phyloP scores from a whole-genome alignment of 441 rosid genomes.

The Adansonia gregorii region DNA sequence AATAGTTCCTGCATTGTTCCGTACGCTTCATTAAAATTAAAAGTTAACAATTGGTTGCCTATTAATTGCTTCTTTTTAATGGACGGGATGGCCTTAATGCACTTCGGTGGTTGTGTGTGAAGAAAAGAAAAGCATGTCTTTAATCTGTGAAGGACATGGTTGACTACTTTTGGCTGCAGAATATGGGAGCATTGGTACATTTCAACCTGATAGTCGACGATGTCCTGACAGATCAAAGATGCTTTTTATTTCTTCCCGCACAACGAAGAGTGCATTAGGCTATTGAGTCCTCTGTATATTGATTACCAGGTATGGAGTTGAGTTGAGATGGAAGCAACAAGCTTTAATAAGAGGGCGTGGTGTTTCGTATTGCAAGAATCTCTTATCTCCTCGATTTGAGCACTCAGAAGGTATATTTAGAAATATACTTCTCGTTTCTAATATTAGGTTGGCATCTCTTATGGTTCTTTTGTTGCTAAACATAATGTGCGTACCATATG shows the following conservation, averaged over 20 bases:
- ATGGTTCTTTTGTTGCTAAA: conserved; percentile 31
- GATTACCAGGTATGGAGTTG: conserved; percentile 87
- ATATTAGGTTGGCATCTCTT: conserved; percentile 10
- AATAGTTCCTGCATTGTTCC: neutral
- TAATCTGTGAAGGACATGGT: conserved; percentile 36
- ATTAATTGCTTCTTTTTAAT: conserved; percentile 29
- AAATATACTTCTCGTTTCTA: conserved; percentile 3
- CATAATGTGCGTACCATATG: conserved; percentile 32
- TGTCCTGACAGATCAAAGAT: conserved; percentile 47
- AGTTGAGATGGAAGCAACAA: conserved; percentile 68
- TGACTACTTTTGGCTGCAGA: conserved; percentile 32
- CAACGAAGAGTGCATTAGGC: conserved; percentile 53
- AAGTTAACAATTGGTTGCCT: conserved; percentile 17
- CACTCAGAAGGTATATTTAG: conserved; percentile 63
- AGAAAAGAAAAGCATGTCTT: conserved; percentile 49
- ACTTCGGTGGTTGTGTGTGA: conserved; percentile 59
- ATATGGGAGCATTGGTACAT: conserved; percentile 20
- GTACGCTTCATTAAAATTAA: neutral
- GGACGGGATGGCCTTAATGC: conserved; percentile 49
- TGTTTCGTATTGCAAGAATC: conserved; percentile 98
- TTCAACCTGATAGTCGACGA: conserved; percentile 33
- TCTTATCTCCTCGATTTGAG: conserved; percentile 95
- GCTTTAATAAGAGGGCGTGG: conserved; percentile 97
- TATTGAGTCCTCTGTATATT: conserved; percentile 44
- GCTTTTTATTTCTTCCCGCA: conserved; percentile 60